Conservation (phyloP, 2,329 filamentous ascomycete species). For the Paracoccidioides lutzii region DNA sequence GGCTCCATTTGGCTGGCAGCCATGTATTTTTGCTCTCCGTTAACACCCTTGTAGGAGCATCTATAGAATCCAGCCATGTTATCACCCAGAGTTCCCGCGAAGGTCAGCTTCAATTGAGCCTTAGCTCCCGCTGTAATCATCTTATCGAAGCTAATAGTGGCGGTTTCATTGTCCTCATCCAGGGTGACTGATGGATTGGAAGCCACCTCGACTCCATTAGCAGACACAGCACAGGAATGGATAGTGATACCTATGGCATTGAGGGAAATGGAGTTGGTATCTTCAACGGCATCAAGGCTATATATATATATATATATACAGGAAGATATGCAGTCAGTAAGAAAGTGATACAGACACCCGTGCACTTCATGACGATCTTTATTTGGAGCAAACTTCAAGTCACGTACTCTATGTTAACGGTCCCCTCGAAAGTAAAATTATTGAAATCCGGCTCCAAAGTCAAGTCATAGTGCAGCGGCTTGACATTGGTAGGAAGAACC, state of each 20-base stretch:
- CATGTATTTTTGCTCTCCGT: constrained; percentile 68
- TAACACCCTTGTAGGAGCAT: constrained; percentile 74
- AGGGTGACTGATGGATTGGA: constrained; percentile 57
- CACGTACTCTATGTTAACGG: constrained; percentile 62
- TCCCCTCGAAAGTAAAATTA: constrained; percentile 76
- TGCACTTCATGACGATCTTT: background rate
- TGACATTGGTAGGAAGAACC: constrained; percentile 81
- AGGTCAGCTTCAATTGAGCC: constrained; percentile 64
- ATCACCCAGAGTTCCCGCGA: constrained; percentile 71
- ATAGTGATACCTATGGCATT: constrained; percentile 83
- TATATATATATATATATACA: constrained; percentile 15
- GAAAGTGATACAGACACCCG: background rate
- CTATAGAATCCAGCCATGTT: constrained; percentile 98
- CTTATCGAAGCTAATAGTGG: constrained; percentile 66
- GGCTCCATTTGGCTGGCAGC: constrained; percentile 95
- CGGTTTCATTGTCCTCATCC: constrained; percentile 68
- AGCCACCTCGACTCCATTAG: constrained; percentile 42
- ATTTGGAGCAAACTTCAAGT: background rate
- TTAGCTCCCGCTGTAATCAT: constrained; percentile 60
- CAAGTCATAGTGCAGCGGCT: constrained; percentile 82
- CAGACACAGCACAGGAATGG: constrained; percentile 55
- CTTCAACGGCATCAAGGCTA: constrained; percentile 67
- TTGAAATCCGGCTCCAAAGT: constrained; percentile 84
- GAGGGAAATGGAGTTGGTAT: constrained; percentile 72
- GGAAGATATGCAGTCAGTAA: constrained; percentile 12